Conservation (phyloP, 306 rosid genomes). For the Prosopis cineraria region DNA sequence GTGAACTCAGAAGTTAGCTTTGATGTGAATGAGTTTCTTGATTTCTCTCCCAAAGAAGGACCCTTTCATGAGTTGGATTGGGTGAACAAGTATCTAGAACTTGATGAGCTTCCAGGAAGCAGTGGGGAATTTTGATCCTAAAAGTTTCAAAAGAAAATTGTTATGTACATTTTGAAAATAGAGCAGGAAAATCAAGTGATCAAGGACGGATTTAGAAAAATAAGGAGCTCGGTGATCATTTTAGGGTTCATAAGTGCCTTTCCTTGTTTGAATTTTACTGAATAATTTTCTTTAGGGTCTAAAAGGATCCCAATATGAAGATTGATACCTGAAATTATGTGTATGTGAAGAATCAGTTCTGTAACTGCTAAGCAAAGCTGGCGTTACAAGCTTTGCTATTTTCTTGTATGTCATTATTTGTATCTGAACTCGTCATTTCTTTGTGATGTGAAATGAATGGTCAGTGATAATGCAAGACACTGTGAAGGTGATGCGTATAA, state of each 20-base stretch:
- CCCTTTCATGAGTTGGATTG: constrained; percentile 47
- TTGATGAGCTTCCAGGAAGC: constrained; percentile 37
- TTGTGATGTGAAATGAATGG: not conserved
- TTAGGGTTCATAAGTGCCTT: not conserved
- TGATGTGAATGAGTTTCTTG: constrained; percentile 55
- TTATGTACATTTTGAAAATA: not conserved
- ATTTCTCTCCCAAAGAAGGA: constrained; percentile 45
- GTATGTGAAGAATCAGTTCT: not conserved
- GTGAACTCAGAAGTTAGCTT: constrained; percentile 38
- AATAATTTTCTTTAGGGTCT: not conserved
- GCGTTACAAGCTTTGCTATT: not conserved
- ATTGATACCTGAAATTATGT: not conserved
- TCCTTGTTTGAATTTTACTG: not conserved
- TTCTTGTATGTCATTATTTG: not conserved
- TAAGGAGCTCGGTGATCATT: not conserved
- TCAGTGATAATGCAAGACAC: not conserved
- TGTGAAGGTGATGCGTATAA: not conserved
- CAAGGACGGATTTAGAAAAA: too few species aligned
- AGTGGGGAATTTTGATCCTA: not conserved
- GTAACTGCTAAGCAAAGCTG: not conserved
- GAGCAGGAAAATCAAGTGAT: not conserved
- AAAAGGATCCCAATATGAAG: not conserved
- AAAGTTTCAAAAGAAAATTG: not conserved
- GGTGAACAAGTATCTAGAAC: constrained; percentile 55
- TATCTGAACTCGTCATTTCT: not conserved